These are phyloP conservation scores for Toxicodendron radicans DNA, from an alignment of 345 rosid genomes.

Conservation along the genomic window DNA sequence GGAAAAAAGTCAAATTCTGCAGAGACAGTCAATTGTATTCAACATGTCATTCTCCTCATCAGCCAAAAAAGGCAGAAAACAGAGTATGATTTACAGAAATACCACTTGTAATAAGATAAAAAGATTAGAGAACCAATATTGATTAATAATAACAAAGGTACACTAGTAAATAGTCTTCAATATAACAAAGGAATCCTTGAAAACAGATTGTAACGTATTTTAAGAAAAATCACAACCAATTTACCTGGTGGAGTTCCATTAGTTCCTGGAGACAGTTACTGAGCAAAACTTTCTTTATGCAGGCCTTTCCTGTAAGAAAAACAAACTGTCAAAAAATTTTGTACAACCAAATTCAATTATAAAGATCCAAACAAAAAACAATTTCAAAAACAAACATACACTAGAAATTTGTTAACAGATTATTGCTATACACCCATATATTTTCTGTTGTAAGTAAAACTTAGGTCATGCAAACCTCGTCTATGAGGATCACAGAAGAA, in stretches of 20 bases:
- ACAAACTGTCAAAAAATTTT: slow-evolving; percentile 10
- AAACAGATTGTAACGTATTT: not conserved
- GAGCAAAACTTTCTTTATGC: slow-evolving; percentile 93
- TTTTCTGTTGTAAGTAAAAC: slow-evolving; percentile 8
- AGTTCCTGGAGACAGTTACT: slow-evolving; percentile 99
- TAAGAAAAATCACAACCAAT: slow-evolving; percentile 2
- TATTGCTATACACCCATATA: not conserved
- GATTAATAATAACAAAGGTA: not conserved
- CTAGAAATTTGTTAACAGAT: no score
- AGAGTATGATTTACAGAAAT: not conserved
- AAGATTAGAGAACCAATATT: not conserved
- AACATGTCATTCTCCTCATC: slow-evolving; percentile 1
- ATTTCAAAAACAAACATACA: not conserved
- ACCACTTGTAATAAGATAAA: not conserved
- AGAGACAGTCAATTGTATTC: not conserved
- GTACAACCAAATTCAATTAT: slow-evolving; percentile 6
- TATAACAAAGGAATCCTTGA: not conserved
- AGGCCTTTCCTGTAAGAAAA: slow-evolving; percentile 73
- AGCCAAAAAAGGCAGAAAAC: not conserved
- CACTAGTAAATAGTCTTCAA: not conserved
- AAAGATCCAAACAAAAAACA: not conserved
- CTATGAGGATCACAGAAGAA: slow-evolving; percentile 98
- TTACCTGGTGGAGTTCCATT: slow-evolving; percentile 99
- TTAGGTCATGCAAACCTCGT: slow-evolving; percentile 59
- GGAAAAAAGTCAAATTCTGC: not conserved